A percentile compares a stretch with the other conserved stretches of the same genome.
Evolutionary conservation across 2,329 filamentous ascomycete genomes (phyloP).

Genomic region (Calonectria crousiana): DNA sequence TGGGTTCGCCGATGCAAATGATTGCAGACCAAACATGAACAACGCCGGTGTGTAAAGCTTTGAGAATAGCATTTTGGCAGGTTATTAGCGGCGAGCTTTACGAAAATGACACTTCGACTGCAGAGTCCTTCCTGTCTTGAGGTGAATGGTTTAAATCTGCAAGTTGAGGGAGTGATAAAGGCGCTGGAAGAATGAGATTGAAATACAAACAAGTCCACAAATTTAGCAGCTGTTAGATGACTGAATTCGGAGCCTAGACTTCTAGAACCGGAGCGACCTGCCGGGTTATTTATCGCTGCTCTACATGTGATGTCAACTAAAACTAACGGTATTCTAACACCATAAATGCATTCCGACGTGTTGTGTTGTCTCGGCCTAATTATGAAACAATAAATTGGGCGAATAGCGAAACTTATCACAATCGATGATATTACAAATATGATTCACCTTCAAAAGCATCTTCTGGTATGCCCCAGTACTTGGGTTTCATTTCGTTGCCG

Average conservation of each 20-base stretch:
- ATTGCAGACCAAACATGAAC: not conserved
- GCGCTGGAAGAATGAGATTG: not conserved
- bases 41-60: not conserved
- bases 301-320: not conserved
- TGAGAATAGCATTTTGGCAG: not conserved
- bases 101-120: not conserved
- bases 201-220: not conserved
- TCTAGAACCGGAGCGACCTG: not conserved
- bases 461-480: not conserved
- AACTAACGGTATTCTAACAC: not conserved
- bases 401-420: not conserved
- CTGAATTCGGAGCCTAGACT: rapidly evolving
- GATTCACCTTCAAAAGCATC: not conserved
- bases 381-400: not conserved
- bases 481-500: not conserved
- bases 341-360: not conserved
- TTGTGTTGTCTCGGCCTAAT: not conserved
- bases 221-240: not conserved
- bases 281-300: not conserved
- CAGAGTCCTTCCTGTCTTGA: not conserved
- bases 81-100: not conserved
- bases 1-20: not conserved
- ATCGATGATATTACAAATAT: not conserved
- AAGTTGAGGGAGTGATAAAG: not conserved
- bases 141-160: not conserved